These are phyloP conservation scores for Paramarasmius palmivorus DNA, from an alignment of 1,284 basidiomycete genomes.

Conservation along the genomic window DNA sequence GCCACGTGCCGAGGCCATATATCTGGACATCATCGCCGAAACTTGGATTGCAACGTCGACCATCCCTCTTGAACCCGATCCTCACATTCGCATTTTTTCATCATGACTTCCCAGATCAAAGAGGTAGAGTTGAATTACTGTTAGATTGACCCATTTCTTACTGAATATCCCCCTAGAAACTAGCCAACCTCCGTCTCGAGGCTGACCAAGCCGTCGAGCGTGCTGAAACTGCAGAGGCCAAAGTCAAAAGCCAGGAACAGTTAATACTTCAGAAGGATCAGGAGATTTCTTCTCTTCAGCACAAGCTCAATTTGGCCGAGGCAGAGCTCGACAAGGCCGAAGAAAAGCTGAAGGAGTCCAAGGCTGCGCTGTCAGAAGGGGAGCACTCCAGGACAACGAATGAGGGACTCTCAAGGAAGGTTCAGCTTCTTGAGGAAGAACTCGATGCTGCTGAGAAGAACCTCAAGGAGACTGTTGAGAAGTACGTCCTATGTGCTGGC, in stretches of 20 bases:
- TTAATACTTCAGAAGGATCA: constrained; percentile 84
- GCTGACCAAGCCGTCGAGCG: constrained; percentile 81
- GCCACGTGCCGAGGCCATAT: constrained; percentile 4
- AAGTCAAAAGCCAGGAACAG: constrained; percentile 86
- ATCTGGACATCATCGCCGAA: constrained; percentile 4
- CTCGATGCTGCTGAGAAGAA: constrained; percentile 97
- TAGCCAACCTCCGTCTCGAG: constrained; percentile 77
- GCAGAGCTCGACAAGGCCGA: constrained; percentile 79
- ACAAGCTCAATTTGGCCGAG: constrained; percentile 76
- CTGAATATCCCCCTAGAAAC: constrained; percentile 44
- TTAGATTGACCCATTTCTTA: constrained; percentile 2
- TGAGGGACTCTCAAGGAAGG: constrained; percentile 83
- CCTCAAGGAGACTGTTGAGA: constrained; percentile 95
- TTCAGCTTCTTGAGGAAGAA: constrained; percentile 93
- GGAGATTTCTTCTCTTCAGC: constrained; percentile 82
- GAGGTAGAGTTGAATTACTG: constrained; percentile 46
- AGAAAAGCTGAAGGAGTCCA: constrained; percentile 69
- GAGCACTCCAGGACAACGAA: constrained; percentile 76
- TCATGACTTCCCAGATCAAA: constrained; percentile 74
- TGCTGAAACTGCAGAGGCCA: constrained; percentile 83
- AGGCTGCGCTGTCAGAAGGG: constrained; percentile 70
- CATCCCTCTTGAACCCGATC: neutral
- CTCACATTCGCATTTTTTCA: constrained; percentile 15
- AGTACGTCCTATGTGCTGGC: constrained; percentile 57
- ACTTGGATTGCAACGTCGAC: neutral